phyloP scores from a whole-genome alignment of 345 rosid genomes.

The Citrus maxima region DNA sequence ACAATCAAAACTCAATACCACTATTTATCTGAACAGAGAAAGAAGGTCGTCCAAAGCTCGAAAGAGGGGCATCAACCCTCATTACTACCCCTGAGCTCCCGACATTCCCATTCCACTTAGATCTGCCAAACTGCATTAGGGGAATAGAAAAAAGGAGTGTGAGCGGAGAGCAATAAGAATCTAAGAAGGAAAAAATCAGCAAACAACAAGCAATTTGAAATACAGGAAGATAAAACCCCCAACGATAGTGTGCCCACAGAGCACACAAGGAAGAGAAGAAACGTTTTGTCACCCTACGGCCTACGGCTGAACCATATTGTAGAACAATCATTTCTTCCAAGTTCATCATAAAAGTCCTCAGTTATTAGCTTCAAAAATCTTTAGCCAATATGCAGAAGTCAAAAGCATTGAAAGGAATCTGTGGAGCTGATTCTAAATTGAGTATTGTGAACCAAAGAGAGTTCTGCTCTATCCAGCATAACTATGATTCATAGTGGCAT shows the following conservation, averaged over 20 bases:
- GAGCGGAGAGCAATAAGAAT: not conserved
- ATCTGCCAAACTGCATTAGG: slow-evolving; percentile 71
- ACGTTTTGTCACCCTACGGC: not conserved
- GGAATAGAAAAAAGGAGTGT: not conserved
- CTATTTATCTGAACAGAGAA: too few relatives aligned
- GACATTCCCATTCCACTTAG: slow-evolving; percentile 87
- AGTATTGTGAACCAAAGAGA: too few relatives aligned
- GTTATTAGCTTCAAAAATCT: not conserved
- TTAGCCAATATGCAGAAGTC: not conserved
- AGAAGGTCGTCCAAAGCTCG: too few relatives aligned
- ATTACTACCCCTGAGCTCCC: slow-evolving; percentile 81
- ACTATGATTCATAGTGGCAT: too few relatives aligned
- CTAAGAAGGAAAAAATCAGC: not conserved
- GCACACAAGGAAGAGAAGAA: too few relatives aligned
- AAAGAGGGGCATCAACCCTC: slow-evolving; percentile 47
- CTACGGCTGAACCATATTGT: too few relatives aligned
- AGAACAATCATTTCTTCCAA: not conserved
- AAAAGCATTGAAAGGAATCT: not conserved
- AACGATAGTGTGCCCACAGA: not conserved
- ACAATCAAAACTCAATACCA: slow-evolving; percentile 68
- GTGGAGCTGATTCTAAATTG: too few relatives aligned
- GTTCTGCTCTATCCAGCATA: too few relatives aligned
- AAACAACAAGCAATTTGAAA: not conserved
- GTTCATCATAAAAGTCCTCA: not conserved
- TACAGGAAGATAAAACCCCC: not conserved